phyloP scores from a whole-genome alignment of 2,329 filamentous ascomycete species.

The Coniochaeta ligniaria region DNA sequence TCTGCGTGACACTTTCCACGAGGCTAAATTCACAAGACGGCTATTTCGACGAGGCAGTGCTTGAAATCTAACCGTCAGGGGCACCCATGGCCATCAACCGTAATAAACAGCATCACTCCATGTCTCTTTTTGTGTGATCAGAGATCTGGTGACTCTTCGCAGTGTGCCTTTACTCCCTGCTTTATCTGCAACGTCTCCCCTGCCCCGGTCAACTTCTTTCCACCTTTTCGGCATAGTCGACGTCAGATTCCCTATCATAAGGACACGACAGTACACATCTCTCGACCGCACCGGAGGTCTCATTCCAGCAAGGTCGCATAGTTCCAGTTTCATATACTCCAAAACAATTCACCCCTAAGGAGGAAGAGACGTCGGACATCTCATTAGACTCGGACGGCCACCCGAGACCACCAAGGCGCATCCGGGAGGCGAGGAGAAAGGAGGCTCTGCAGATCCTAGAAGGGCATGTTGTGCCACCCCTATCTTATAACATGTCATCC shows the following conservation, averaged over 20 bases:
- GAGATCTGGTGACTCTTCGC: too few relatives aligned
- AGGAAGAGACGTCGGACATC: not conserved
- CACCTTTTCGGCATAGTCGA: not conserved
- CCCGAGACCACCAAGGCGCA: not conserved
- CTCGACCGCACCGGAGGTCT: not conserved
- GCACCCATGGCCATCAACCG: too few relatives aligned
- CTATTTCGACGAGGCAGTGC: too few relatives aligned
- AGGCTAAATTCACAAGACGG: too few relatives aligned
- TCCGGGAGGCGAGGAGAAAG: not conserved
- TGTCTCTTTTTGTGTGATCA: too few relatives aligned
- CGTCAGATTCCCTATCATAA: not conserved
- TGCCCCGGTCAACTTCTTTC: not conserved
- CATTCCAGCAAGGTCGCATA: not conserved
- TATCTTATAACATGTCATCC: too few relatives aligned
- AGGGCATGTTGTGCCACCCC: too few relatives aligned
- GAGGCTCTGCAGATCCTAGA: not conserved
- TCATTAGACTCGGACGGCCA: not conserved
- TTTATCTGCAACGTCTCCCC: too few relatives aligned
- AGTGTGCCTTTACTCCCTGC: too few relatives aligned
- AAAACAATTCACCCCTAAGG: not conserved
- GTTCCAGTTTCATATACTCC: not conserved
- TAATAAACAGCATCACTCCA: too few relatives aligned
- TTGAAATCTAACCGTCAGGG: too few relatives aligned
- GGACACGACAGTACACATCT: not conserved
- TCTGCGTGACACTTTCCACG: too few relatives aligned